phyloP scores from a whole-genome alignment of 2,329 filamentous ascomycete species.

The Leptographium galeiforme region DNA sequence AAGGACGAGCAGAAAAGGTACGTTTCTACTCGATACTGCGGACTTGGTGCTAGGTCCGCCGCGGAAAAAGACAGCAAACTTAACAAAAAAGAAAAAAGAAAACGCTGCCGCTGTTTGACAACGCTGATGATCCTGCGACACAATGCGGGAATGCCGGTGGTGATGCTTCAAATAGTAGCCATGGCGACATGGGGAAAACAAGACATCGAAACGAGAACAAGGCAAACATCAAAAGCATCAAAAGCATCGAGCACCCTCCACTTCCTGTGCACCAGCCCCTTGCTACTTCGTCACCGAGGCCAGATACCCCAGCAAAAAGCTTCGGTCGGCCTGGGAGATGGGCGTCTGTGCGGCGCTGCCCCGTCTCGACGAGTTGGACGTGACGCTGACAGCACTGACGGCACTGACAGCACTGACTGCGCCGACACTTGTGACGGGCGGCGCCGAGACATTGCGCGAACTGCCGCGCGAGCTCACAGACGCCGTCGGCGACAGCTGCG shows the following conservation, averaged over 20 bases:
- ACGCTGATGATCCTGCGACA: background rate
- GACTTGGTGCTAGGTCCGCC: too few relatives aligned
- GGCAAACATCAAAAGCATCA: too few relatives aligned
- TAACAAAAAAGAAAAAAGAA: background rate
- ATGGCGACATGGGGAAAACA: background rate
- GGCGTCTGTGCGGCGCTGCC: constrained; percentile 32
- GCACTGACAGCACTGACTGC: background rate
- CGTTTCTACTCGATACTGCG: too few relatives aligned
- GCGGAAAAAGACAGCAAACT: background rate
- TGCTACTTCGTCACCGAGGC: constrained; percentile 33
- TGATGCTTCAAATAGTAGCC: too few relatives aligned
- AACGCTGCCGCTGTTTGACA: background rate
- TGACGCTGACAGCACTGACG: background rate
- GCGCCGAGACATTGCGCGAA: background rate
- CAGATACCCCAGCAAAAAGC: constrained; percentile 64
- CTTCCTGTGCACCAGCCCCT: background rate
- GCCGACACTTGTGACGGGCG: background rate
- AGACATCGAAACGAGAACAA: background rate
- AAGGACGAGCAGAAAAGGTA: background rate
- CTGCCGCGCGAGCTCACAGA: constrained; percentile 6
- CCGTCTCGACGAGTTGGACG: constrained; percentile 21
- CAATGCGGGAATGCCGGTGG: too few relatives aligned
- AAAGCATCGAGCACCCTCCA: background rate
- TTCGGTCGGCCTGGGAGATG: constrained; percentile 58
- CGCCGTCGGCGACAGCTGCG: constrained; percentile 14